Base-by-base conservation (phyloP, 345 rosid genomes). In the Rubroshorea leprosula region DNA sequence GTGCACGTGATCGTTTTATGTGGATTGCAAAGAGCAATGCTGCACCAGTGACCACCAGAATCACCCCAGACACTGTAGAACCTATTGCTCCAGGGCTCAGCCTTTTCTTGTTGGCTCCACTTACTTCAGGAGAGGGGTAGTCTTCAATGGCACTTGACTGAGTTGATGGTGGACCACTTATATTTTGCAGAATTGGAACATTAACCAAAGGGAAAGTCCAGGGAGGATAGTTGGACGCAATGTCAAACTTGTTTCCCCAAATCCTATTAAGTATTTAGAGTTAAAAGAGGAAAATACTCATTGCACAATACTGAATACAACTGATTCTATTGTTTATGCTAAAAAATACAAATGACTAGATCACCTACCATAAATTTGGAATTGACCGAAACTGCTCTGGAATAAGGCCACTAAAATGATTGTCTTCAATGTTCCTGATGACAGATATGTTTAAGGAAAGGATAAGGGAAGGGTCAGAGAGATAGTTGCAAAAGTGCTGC, bases 391-490 rank as follows among this genome's bases (percentile, higher is more conserved):
- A 92, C 51, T 78, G 80, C 65, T 60, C 72, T 29, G 98, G 98
- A 67, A 92, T 76, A 51, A 85, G 79, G 61, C 98, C 95, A 69
- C 93, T 84, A 65, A 92, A 92, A 60, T 80, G 69, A 65, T 89
- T 89, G 25, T 76, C 79, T 68, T 81, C 86, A 43, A 92, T 78
- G 73, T 92, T 83, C 74, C 97, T 92, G 83, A 57, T n/a, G 59
- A 53, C 15, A 62, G 43, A 57, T 50, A 60, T 38, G 68, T 22
- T 51, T 22, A 57, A 62, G 74, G 58, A 74, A 67, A 51, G 39
- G 38, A 66, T 58, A 17, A 67, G 58, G 71, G 54, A 57, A 41
- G 46, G 52, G n/a, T 27, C 50, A 13, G 15, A 50, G 70, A 41
- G 57, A 65, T 17, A 49, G 47, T n/a, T 45, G 54, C 57, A 68